Base-by-base conservation (phyloP, 1,284 basidiomycete genomes). In the Ceratobasidium sp. region DNA sequence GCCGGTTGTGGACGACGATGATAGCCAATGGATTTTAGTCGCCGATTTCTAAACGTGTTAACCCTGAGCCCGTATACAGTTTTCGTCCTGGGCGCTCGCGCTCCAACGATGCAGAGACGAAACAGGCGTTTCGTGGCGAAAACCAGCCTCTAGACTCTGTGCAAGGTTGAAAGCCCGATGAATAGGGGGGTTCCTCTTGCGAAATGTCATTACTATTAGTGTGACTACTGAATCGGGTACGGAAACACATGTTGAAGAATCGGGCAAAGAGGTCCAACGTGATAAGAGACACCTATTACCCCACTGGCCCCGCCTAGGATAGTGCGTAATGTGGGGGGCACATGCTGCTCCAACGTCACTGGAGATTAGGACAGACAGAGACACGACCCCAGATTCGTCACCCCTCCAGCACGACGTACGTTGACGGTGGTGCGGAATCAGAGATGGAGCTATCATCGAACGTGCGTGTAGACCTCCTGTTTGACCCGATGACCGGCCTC, bases 311-410 rank as follows among this genome's bases (percentile, higher is more conserved):
- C 53, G 28, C 28, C 53, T 30, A 16, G 30, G 18, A 32, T 14
- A 26, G 10, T 55, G 58, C 58, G 58, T 60, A 60, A 60, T 60
- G 58, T 28, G 58, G 58, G 58, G 58, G 41, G 9, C 16, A 32
- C 52, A 43, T 26, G 58, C 34, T 43, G 58, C 41, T 26, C 52
- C 36, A 60, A 43, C 58, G 58, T 60, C 58, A 60, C 41, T 21
- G 41, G 58, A 32, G 28, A 23, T 55, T 16, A 55, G 53, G 53
- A 55, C 28, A 16, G 1, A n/a, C n/a, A n/a, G 23, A 14, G 28
- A 21, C 18, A 34, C 16, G 12, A 41, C 52, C 52, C 52, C 52
- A 53, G 52, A 53, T 53, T 53, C 52, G 28, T 53, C 52, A 53
- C 18, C 18, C 36, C 28, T 18, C 2, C 52, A n/a, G 28, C 52